These are phyloP conservation scores for Tulasnella calospora DNA, from an alignment of 768 basidiomycete species.

Conservation along the genomic window DNA sequence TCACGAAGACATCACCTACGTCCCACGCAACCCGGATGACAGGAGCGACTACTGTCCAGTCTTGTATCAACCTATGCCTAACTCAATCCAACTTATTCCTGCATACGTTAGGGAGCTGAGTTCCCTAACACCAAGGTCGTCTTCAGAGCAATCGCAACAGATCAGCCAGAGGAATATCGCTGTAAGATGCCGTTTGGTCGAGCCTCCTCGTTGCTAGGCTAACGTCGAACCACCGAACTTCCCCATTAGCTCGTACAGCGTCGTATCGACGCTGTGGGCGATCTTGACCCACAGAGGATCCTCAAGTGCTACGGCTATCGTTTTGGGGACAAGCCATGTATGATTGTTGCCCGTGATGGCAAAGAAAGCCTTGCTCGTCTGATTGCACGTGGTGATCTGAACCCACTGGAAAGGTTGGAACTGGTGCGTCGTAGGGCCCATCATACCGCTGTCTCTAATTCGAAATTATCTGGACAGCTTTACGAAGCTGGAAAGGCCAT, in stretches of 20 bases:
- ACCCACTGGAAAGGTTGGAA: not conserved
- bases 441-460: not conserved
- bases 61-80: not conserved
- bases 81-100: not conserved
- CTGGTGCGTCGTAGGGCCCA: not conserved
- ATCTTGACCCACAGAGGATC: not conserved
- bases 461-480: not conserved
- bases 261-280: not conserved
- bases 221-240: not conserved
- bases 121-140: not conserved
- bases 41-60: not conserved
- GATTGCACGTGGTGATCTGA: not conserved
- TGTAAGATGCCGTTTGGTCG: not conserved
- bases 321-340: not conserved
- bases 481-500: not conserved
- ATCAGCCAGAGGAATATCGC: not conserved
- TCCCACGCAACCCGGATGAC: not conserved
- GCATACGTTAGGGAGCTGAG: not conserved
- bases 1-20: not conserved
- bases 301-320: not conserved
- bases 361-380: not conserved
- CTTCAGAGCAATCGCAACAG: not conserved
- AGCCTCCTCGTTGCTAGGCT: not conserved
- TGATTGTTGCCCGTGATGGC: not conserved
- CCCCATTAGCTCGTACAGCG: not conserved